Evolutionary conservation across 2,329 filamentous ascomycete species (phyloP).

Genomic region (Passalora sequoiae): DNA sequence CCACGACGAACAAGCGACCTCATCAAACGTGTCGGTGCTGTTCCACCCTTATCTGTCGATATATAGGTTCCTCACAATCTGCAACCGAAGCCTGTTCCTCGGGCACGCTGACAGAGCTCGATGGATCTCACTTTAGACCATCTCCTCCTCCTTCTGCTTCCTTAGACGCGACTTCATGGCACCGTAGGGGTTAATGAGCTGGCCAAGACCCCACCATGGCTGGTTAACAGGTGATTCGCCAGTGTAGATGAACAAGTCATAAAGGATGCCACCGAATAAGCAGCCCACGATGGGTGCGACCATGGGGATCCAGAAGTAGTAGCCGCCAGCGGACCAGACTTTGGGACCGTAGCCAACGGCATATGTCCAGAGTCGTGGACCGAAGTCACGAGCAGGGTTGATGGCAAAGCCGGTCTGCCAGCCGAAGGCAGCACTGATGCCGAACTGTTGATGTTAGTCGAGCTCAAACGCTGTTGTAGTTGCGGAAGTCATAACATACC

Average conservation of each 20-base stretch:
- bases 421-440: conserved; percentile 61
- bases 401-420: conserved; percentile 66
- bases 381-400: conserved; percentile 66
- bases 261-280: conserved; percentile 59
- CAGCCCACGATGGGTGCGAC: conserved; percentile 61
- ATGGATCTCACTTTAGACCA: conserved; percentile 27
- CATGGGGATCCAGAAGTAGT: conserved; percentile 66
- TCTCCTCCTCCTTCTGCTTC: conserved; percentile 26
- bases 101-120: not conserved
- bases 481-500: conserved; percentile 10
- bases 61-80: not conserved
- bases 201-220: conserved; percentile 41
- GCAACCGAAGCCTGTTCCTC: not conserved
- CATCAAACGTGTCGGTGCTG: conserved; percentile 1
- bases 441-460: conserved; percentile 51
- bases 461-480: too few species aligned
- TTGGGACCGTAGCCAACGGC: conserved; percentile 61
- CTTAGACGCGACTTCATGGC: conserved; percentile 21
- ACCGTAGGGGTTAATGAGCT: conserved; percentile 23
- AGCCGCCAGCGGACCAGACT: conserved; percentile 58
- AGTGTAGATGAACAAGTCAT: conserved; percentile 63
- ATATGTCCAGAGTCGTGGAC: conserved; percentile 61
- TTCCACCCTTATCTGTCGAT: not conserved
- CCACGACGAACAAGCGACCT: too few species aligned
- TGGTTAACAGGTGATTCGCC: conserved; percentile 59